These are phyloP conservation scores for Ascochyta koolunga DNA, from an alignment of 2,329 filamentous ascomycete species.

Conservation along the genomic window DNA sequence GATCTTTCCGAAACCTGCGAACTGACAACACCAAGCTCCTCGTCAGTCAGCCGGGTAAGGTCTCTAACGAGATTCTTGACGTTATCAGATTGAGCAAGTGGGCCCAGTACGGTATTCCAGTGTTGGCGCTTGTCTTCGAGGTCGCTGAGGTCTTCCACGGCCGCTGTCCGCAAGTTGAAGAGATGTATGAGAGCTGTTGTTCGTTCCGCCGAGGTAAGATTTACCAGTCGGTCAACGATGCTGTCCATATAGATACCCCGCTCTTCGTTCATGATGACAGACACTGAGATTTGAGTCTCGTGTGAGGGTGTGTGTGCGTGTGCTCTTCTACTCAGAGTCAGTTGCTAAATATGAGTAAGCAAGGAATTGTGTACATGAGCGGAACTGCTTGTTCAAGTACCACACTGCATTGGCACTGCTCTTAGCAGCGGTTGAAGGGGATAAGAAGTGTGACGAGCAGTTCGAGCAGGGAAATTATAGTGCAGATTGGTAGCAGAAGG, in stretches of 20 bases:
- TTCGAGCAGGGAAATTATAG: background rate
- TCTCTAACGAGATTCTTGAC: constrained; percentile 1
- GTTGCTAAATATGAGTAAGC: background rate
- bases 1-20: background rate
- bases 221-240: constrained; percentile 1
- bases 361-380: background rate
- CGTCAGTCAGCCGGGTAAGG: constrained; percentile 4
- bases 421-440: background rate
- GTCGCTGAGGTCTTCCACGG: constrained; percentile 9
- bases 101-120: constrained; percentile 3
- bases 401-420: background rate
- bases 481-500: background rate
- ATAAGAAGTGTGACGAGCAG: too few relatives aligned
- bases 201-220: constrained; percentile 1
- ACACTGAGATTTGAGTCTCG: background rate
- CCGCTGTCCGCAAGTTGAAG: constrained; percentile 10
- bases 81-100: background rate
- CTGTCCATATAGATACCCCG: background rate
- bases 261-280: constrained; percentile 6
- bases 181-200: constrained; percentile 11
- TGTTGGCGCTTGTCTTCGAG: background rate
- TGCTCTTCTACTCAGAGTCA: background rate
- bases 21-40: constrained; percentile 1
- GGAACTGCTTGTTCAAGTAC: background rate
- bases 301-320: background rate